Evolutionary conservation across 306 rosid genomes (phyloP).

Genomic region (Begonia loranthoides): DNA sequence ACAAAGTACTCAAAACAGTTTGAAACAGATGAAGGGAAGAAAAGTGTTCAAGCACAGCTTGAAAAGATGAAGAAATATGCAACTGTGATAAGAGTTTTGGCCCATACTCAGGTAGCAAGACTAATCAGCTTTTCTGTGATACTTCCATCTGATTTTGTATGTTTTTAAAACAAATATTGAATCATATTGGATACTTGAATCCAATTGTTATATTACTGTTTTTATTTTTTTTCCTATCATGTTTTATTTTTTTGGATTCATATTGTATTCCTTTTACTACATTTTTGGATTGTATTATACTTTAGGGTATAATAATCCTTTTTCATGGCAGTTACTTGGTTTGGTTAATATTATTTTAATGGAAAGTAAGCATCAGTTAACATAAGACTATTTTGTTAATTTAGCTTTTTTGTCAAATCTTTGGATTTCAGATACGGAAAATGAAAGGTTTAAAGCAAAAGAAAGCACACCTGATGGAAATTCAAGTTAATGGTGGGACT

Average conservation of each 20-base stretch:
- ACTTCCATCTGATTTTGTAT: not conserved
- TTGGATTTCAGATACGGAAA: slow-evolving; percentile 25
- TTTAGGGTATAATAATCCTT: no score
- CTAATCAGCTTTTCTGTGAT: not conserved
- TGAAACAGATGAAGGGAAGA: slow-evolving; percentile 51
- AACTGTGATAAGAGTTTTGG: slow-evolving; percentile 49
- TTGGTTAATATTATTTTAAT: no score
- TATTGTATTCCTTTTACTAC: no score
- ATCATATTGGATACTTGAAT: no score
- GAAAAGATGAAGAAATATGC: slow-evolving; percentile 54
- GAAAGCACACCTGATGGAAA: slow-evolving; percentile 72
- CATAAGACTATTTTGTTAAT: no score
- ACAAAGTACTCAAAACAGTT: slow-evolving; percentile 45
- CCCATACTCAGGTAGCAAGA: slow-evolving; percentile 50
- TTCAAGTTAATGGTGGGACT: slow-evolving; percentile 57
- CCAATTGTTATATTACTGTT: no score
- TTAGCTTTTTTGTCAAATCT: slow-evolving; percentile 6
- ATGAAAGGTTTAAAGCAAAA: slow-evolving; percentile 72
- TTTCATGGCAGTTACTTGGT: no score
- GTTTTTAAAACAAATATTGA: not conserved
- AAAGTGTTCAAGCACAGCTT: slow-evolving; percentile 37
- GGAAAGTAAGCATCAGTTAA: no score
- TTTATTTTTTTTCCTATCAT: no score
- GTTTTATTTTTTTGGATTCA: no score
- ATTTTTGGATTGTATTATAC: no score